phyloP scores from a whole-genome alignment of 2,329 filamentous ascomycete genomes.

The Cladosporium velox region DNA sequence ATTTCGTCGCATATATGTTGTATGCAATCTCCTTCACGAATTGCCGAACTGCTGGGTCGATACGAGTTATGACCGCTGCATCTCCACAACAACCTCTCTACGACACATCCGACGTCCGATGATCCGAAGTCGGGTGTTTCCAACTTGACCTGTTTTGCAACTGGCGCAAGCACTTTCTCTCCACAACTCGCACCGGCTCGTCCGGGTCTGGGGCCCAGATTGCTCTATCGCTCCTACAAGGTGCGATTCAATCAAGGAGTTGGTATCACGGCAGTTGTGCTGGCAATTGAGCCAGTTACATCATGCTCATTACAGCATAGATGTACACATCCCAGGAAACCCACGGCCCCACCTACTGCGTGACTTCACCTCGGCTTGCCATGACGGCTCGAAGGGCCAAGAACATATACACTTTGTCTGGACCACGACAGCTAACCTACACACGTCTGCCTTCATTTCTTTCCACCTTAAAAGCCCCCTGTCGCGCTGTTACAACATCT shows the following conservation, averaged over 20 bases:
- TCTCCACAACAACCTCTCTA: not conserved
- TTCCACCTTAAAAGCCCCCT: not conserved
- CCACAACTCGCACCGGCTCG: not conserved
- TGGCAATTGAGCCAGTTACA: not conserved
- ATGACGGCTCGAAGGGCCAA: not conserved
- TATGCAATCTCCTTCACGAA: not conserved
- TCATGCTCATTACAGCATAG: not conserved
- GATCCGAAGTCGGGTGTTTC: not conserved
- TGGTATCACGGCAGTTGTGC: not conserved
- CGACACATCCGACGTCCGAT: slow-evolving; percentile 3
- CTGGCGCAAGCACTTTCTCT: not conserved
- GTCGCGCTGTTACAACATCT: not conserved
- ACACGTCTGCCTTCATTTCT: not conserved
- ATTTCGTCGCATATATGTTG: not conserved
- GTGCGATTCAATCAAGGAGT: not conserved
- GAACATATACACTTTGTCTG: not conserved
- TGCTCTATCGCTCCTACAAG: not conserved
- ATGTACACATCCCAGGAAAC: not conserved
- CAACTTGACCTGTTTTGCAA: not conserved
- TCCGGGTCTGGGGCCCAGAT: not conserved
- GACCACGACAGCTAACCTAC: not conserved
- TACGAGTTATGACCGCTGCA: not conserved
- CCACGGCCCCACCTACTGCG: not conserved
- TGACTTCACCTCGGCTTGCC: slow-evolving; percentile 9
- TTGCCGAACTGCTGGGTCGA: not conserved